Percentiles rank a stretch among this genome's conserved stretches.
phyloP scores from a whole-genome alignment of 2,329 filamentous ascomycete species.

The Akanthomyces muscarius region DNA sequence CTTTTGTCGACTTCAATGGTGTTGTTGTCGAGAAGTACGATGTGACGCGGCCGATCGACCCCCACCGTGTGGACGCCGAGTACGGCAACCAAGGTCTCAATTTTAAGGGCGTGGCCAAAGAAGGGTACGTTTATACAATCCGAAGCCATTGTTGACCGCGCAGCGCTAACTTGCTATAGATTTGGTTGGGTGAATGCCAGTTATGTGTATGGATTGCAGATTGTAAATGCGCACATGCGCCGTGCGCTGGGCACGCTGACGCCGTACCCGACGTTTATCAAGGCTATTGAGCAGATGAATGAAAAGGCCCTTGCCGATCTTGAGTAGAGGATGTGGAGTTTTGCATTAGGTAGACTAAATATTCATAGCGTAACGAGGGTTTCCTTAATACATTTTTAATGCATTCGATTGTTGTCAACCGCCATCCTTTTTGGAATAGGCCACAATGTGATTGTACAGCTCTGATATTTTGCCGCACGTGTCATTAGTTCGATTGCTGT shows the following conservation, averaged over 20 bases:
- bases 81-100: conserved; percentile 96
- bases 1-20: conserved; percentile 97
- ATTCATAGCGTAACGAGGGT: conserved; percentile 11
- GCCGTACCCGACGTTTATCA: conserved; percentile 76
- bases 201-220: conserved; percentile 88
- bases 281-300: conserved; percentile 56
- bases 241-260: conserved; percentile 85
- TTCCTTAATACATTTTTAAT: background rate
- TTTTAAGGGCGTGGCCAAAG: conserved; percentile 91
- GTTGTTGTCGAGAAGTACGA: conserved; percentile 99
- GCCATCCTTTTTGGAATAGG: no score
- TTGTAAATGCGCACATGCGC: conserved; percentile 84
- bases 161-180: conserved; percentile 42
- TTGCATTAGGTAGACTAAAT: conserved; percentile 6
- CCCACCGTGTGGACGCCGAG: conserved; percentile 91
- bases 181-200: conserved; percentile 99
- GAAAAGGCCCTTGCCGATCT: conserved; percentile 50
- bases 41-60: conserved; percentile 83
- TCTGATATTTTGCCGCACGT: no score
- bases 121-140: conserved; percentile 66
- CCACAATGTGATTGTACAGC: no score
- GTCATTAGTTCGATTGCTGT: background rate
- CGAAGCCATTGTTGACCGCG: background rate
- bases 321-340: conserved; percentile 20
- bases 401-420: background rate